Conservation (phyloP, 257 asterid genomes). For the Ehretia macrophylla region DNA sequence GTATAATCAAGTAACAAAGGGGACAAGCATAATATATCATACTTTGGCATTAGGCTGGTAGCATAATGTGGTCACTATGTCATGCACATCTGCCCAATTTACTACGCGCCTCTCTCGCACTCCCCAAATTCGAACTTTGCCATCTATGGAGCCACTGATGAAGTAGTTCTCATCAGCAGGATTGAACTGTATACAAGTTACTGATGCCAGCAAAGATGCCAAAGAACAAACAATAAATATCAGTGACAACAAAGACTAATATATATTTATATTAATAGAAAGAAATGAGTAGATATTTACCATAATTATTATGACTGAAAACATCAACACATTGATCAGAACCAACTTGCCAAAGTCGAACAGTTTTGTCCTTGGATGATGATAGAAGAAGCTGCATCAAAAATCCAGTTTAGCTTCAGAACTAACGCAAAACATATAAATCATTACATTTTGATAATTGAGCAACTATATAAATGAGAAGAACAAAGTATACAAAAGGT, state of each 20-base stretch:
- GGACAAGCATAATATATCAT: constrained; percentile 7
- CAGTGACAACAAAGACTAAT: too few species aligned
- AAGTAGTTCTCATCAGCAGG: constrained; percentile 68
- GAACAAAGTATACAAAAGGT: neutral
- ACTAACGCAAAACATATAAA: neutral
- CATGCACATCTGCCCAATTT: constrained; percentile 57
- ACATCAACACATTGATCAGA: constrained; percentile 49
- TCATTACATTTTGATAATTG: too few species aligned
- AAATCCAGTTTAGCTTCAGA: constrained; percentile 9
- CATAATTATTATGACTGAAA: constrained; percentile 67
- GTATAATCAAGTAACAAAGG: constrained; percentile 1
- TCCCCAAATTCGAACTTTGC: constrained; percentile 86
- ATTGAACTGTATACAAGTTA: constrained; percentile 79
- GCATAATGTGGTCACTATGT: constrained; percentile 61
- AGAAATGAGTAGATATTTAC: constrained; percentile 26
- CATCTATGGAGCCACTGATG: constrained; percentile 79
- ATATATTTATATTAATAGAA: neutral
- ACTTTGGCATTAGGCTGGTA: constrained; percentile 82
- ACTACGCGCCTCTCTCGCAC: constrained; percentile 48
- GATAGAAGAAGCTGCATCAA: constrained; percentile 66
- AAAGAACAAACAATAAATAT: neutral
- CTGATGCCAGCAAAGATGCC: constrained; percentile 31
- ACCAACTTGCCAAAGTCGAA: constrained; percentile 65
- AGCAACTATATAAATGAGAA: neutral
- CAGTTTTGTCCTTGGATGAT: constrained; percentile 71